Evolutionary conservation across 2,329 filamentous ascomycete genomes (phyloP).

Genomic region (Epichloe hybrida): DNA sequence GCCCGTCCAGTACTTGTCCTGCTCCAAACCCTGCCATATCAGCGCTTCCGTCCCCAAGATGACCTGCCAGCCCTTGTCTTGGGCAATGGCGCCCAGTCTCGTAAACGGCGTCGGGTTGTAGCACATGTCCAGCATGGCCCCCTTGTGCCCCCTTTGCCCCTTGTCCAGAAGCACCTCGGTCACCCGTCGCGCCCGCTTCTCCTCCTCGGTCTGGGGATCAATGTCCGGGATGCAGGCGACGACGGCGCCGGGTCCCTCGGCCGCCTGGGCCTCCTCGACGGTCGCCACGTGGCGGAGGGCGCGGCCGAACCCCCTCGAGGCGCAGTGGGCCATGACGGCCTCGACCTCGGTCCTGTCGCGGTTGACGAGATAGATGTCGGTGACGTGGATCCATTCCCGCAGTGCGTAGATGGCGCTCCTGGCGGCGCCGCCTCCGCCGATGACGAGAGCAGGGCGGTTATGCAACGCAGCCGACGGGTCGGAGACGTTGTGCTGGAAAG

Average conservation of each 20-base stretch:
- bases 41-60: slow-evolving; percentile 64
- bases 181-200: slow-evolving; percentile 45
- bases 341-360: slow-evolving; percentile 54
- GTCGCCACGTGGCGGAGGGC: slow-evolving; percentile 47
- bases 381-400: slow-evolving; percentile 53
- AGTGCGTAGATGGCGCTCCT: slow-evolving; percentile 65
- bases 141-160: slow-evolving; percentile 44
- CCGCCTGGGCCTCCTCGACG: slow-evolving; percentile 41
- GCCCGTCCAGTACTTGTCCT: slow-evolving; percentile 53
- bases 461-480: slow-evolving; percentile 34
- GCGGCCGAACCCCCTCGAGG: slow-evolving; percentile 42
- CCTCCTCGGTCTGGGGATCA: slow-evolving; percentile 49
- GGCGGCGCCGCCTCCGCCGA: slow-evolving; percentile 70
- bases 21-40: slow-evolving; percentile 66
- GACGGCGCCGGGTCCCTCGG: slow-evolving; percentile 51
- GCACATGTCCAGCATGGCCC: slow-evolving; percentile 68
- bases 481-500: slow-evolving; percentile 45
- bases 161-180: slow-evolving; percentile 33
- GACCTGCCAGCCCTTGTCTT: slow-evolving; percentile 54
- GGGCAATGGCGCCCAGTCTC: slow-evolving; percentile 46
- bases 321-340: slow-evolving; percentile 52
- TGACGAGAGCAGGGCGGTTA: slow-evolving; percentile 52
- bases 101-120: slow-evolving; percentile 65
- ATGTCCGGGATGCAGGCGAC: slow-evolving; percentile 68
- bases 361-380: slow-evolving; percentile 64